Conservation (phyloP, 495 filamentous ascomycete species). For the Bacidia gigantensis region DNA sequence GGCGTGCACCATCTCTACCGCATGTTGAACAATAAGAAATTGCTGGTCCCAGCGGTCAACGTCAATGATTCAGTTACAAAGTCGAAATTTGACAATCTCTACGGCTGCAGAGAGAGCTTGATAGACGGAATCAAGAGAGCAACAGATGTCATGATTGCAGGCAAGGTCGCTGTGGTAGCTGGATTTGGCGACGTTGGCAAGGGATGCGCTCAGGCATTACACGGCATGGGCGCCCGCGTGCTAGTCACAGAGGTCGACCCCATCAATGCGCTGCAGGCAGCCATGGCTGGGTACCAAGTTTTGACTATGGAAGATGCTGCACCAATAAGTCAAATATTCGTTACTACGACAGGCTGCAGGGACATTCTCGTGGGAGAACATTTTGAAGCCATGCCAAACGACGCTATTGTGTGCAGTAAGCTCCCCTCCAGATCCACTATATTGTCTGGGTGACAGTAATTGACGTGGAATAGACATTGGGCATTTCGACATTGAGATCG, state of each 20-base stretch:
- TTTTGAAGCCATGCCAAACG: constrained; percentile 96
- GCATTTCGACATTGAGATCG: constrained; percentile 99
- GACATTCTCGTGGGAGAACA: constrained; percentile 86
- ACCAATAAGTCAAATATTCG: constrained; percentile 84
- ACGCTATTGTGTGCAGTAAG: constrained; percentile 97
- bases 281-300: constrained; percentile 93
- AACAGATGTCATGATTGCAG: constrained; percentile 99
- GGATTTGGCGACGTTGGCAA: constrained; percentile 99
- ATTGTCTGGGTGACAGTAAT: neutral
- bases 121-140: constrained; percentile 99
- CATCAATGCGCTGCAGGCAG: constrained; percentile 98
- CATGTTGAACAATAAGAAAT: constrained; percentile 85
- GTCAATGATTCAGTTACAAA: constrained; percentile 99
- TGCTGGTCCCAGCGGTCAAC: constrained; percentile 93
- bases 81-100: constrained; percentile 99
- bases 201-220: constrained; percentile 90
- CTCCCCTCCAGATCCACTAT: constrained; percentile 15
- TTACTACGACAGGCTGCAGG: constrained; percentile 97
- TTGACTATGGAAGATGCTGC: constrained; percentile 95
- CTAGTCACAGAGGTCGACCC: constrained; percentile 95
- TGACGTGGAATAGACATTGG: constrained; percentile 60
- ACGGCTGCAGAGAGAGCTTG: constrained; percentile 97
- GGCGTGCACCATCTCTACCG: constrained; percentile 98
- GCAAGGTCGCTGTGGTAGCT: constrained; percentile 93
- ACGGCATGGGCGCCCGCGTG: constrained; percentile 94